A percentile compares a stretch with the other conserved stretches of the same genome.
These are phyloP conservation scores for Mortierella sp. DNA, from an alignment of 371 early-diverging fungal species.

Conservation along the genomic window DNA sequence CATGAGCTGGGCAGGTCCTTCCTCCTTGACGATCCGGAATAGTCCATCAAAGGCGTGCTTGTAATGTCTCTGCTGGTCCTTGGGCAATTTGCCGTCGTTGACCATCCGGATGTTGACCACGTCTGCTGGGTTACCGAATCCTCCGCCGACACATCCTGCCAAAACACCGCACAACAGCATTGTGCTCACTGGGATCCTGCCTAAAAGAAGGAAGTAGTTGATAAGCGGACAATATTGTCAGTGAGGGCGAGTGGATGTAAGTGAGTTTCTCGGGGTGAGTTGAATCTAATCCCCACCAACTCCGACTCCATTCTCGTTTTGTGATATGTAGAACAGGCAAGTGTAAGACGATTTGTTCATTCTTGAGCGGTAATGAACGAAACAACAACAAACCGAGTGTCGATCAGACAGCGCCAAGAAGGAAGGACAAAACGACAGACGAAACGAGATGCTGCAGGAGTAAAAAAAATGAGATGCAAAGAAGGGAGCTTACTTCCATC, in stretches of 20 bases:
- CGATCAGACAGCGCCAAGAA: neutral
- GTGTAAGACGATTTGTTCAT: neutral
- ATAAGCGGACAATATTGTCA: neutral
- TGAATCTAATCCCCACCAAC: conserved; percentile 6
- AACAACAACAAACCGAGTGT: neutral
- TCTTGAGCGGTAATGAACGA: neutral
- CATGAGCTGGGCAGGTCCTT: conserved; percentile 75
- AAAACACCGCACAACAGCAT: conserved; percentile 73
- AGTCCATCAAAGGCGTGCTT: conserved; percentile 84
- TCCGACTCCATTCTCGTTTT: neutral
- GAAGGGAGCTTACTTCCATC: conserved; percentile 61
- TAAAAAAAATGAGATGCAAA: neutral
- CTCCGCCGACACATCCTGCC: conserved; percentile 85
- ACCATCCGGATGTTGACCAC: conserved; percentile 89
- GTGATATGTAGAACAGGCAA: neutral
- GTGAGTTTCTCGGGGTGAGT: neutral
- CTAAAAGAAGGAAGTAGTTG: conserved; percentile 21
- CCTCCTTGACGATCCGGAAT: conserved; percentile 72
- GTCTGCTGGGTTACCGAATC: conserved; percentile 88
- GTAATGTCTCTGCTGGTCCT: conserved; percentile 76
- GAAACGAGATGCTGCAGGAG: neutral
- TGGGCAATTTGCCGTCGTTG: conserved; percentile 83
- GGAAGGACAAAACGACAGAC: neutral
- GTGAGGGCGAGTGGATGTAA: neutral
- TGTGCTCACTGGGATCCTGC: conserved; percentile 66